Base-by-base conservation (phyloP, 1,284 basidiomycete species). In the Ustilago curta region DNA sequence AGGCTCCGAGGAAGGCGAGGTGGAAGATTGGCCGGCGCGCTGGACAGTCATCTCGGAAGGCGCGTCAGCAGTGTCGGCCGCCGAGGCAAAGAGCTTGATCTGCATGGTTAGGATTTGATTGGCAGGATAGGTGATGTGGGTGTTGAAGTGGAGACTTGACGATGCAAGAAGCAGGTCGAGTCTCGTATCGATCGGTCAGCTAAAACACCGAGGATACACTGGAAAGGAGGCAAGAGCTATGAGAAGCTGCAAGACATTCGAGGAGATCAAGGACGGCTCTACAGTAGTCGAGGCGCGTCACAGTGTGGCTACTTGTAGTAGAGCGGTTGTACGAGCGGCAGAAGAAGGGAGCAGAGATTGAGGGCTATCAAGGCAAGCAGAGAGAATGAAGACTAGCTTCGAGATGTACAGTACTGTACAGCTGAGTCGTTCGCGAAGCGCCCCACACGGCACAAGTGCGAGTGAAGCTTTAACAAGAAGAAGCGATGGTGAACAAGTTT, bases 151-250 rank as follows among this genome's bases (percentile, higher is more conserved):
- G 49, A 63, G 52, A 59, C 55, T 43, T 48, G 43, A 31, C 19
- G 40, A 35, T 47, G 47, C 25, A 29, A 37, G 4, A 18, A 12
- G 9, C 27, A 52, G 39, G 49, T 57, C 48, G 59, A 7, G 44
- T 58, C 52, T 69, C 58, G 68, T 64, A 64, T 70, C 68, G 47
- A 65, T 72, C 70, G 70, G 64, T 72, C 70, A 72, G 70, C 70
- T 67, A 67, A 72, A 60, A 72, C 70, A 72, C 70, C 64, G 64
- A 62, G 61, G 61, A 70, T 65, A 65, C 58, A 58, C 16, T 16
- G 35, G 50, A 48, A 25, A 42, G 4, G 39, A 29, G 12, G 25
- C 8, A 37, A 45, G 37, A 50, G 61, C 61, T 65, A 61, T 19
- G 27, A 54, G 27, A 21, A 45, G 57, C 62, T 50, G 8, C 19